These are phyloP conservation scores for Rubroshorea leprosula DNA, from an alignment of 345 rosid genomes.

Conservation along the genomic window DNA sequence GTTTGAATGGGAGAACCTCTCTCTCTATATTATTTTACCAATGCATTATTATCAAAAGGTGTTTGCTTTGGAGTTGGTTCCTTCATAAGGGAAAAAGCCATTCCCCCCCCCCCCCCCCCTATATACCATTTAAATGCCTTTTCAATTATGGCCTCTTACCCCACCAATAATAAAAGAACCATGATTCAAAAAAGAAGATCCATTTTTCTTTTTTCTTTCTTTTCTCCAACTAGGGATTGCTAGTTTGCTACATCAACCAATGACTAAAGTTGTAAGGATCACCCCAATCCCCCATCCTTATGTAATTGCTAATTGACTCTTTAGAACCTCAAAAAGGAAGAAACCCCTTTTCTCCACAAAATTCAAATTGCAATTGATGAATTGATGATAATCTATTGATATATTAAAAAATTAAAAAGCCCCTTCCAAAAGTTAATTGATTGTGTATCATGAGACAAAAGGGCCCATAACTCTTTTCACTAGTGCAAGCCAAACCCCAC, in stretches of 20 bases:
- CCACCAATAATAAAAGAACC: constrained; percentile 36
- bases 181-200: constrained; percentile 19
- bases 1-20: constrained; percentile 20
- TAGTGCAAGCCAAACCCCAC: constrained; percentile 64
- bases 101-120: not conserved
- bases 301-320: constrained; percentile 19
- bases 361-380: constrained; percentile 26
- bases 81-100: constrained; percentile 29
- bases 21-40: constrained; percentile 9
- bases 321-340: constrained; percentile 20
- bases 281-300: not conserved
- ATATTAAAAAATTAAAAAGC: constrained; percentile 1
- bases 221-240: constrained; percentile 17
- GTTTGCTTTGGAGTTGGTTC: constrained; percentile 38
- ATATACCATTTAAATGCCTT: constrained; percentile 14
- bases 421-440: constrained; percentile 30
- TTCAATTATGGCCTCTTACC: constrained; percentile 17
- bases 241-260: constrained; percentile 9
- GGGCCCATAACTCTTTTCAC: constrained; percentile 50
- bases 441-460: constrained; percentile 51
- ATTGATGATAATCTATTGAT: constrained; percentile 20
- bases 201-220: not conserved
- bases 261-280: constrained; percentile 22
- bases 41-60: constrained; percentile 22
- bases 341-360: constrained; percentile 8